These are phyloP conservation scores for Ascochyta rabiei DNA, from an alignment of 2,329 filamentous ascomycete species.

Conservation along the genomic window DNA sequence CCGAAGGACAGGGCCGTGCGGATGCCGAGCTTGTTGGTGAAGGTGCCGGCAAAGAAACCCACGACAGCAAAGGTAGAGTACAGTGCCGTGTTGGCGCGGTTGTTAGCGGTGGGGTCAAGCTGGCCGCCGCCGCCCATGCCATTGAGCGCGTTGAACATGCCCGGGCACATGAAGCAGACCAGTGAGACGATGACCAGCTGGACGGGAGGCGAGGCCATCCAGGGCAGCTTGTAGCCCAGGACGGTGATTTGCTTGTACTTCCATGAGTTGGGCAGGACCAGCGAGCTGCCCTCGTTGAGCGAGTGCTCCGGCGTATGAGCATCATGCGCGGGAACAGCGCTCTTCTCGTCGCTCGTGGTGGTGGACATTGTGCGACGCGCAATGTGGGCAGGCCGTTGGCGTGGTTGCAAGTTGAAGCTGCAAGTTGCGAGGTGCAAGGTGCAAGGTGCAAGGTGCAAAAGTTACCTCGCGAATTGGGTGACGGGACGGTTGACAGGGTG, in stretches of 20 bases:
- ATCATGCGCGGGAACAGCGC: constrained; percentile 26
- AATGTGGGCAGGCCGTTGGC: neutral
- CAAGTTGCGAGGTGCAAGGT: too few species aligned
- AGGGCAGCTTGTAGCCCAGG: constrained; percentile 52
- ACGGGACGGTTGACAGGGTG: constrained; percentile 4
- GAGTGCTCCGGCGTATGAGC: constrained; percentile 40
- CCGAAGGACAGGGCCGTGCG: constrained; percentile 72
- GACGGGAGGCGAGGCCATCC: constrained; percentile 56
- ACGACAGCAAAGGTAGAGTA: constrained; percentile 74
- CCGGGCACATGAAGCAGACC: constrained; percentile 61
- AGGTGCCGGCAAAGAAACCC: constrained; percentile 70
- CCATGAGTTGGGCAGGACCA: constrained; percentile 53
- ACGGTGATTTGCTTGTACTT: constrained; percentile 54
- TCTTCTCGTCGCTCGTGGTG: constrained; percentile 30
- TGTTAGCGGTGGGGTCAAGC: constrained; percentile 60
- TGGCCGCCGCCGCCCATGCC: constrained; percentile 59
- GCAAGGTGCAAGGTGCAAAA: constrained; percentile 4
- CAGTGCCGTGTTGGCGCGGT: constrained; percentile 72
- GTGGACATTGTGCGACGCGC: constrained; percentile 33
- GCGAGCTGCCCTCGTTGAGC: constrained; percentile 36
- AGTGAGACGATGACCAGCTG: constrained; percentile 58
- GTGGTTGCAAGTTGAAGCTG: constrained; percentile 6
- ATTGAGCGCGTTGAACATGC: constrained; percentile 60
- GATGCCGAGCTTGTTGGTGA: constrained; percentile 78
- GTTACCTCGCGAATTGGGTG: constrained; percentile 4